phyloP scores from a whole-genome alignment of 441 rosid genomes.

The Euphorbia celastroides region DNA sequence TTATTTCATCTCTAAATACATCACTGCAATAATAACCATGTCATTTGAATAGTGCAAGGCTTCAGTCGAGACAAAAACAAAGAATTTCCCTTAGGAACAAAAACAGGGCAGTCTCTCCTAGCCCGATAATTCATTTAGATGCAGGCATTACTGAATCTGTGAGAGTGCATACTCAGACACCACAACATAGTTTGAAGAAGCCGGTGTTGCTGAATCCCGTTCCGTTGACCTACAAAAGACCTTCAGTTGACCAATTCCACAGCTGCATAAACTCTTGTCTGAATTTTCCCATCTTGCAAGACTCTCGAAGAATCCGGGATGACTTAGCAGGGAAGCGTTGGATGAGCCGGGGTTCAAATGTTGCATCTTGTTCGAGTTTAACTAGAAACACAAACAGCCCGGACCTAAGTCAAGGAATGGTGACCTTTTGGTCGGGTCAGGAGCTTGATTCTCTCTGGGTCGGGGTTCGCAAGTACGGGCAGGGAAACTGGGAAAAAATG shows the following conservation, averaged over 20 bases:
- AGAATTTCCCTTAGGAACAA: conserved; percentile 50
- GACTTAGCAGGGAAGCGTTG: not conserved
- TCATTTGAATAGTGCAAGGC: conserved; percentile 51
- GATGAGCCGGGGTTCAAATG: not conserved
- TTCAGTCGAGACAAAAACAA: conserved; percentile 85
- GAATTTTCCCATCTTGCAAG: not conserved
- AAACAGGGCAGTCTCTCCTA: conserved; percentile 42
- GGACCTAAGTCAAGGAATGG: conserved; percentile 18
- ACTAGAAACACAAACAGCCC: not conserved
- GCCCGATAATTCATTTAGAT: conserved; percentile 22
- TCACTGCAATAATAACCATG: not conserved
- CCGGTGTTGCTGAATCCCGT: not conserved
- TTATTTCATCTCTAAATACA: not conserved
- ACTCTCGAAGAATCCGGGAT: not conserved
- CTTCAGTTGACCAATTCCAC: conserved; percentile 36
- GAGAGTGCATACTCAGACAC: conserved; percentile 8
- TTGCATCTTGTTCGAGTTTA: not conserved
- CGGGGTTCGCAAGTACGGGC: conserved; percentile 85
- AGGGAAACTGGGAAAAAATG: conserved; percentile 74
- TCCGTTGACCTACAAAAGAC: conserved; percentile 31
- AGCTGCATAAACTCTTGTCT: not conserved
- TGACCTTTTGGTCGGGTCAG: conserved; percentile 80
- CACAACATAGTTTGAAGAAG: not conserved
- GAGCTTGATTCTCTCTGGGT: conserved; percentile 96
- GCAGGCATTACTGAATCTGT: conserved; percentile 12